phyloP scores from a whole-genome alignment of 768 basidiomycete species.

The Clitopilus passeckerianus region DNA sequence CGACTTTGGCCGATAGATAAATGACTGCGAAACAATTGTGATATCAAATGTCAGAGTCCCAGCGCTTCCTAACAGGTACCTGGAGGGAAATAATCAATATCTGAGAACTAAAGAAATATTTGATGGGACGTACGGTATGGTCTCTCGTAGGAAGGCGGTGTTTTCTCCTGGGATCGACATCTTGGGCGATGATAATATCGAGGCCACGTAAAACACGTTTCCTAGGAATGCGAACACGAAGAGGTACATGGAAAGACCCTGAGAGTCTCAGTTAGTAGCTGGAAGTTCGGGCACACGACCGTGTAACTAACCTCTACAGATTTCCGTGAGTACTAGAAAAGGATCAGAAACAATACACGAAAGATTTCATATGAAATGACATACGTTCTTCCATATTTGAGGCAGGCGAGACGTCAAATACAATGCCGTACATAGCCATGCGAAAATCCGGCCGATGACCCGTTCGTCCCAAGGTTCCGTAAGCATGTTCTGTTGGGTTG shows the following conservation, averaged over 20 bases:
- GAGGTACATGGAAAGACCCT: constrained; percentile 91
- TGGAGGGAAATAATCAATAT: constrained; percentile 17
- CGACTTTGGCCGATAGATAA: constrained; percentile 61
- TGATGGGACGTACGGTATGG: constrained; percentile 65
- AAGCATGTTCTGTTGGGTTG: constrained; percentile 17
- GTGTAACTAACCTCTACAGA: constrained; percentile 66
- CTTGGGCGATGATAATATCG: constrained; percentile 77
- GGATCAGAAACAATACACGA: background rate
- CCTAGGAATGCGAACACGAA: constrained; percentile 94
- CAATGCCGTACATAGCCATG: constrained; percentile 90
- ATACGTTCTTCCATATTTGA: constrained; percentile 98
- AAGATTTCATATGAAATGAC: constrained; percentile 25
- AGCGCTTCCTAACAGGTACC: constrained; percentile 86
- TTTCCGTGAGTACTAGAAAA: constrained; percentile 71
- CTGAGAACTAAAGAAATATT: background rate
- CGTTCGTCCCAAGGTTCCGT: constrained; percentile 41
- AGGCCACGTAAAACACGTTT: constrained; percentile 89
- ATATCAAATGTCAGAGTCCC: constrained; percentile 94
- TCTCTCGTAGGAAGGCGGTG: constrained; percentile 68
- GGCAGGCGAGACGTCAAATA: constrained; percentile 93
- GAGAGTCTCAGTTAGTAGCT: background rate
- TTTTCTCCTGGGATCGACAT: constrained; percentile 51
- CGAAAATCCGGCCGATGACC: constrained; percentile 83
- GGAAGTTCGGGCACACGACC: background rate
- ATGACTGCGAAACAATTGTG: constrained; percentile 82